A percentile compares a stretch with the other conserved stretches of the same genome.
phyloP scores from a whole-genome alignment of 495 filamentous ascomycete genomes.

The Rhypophila decipiens region DNA sequence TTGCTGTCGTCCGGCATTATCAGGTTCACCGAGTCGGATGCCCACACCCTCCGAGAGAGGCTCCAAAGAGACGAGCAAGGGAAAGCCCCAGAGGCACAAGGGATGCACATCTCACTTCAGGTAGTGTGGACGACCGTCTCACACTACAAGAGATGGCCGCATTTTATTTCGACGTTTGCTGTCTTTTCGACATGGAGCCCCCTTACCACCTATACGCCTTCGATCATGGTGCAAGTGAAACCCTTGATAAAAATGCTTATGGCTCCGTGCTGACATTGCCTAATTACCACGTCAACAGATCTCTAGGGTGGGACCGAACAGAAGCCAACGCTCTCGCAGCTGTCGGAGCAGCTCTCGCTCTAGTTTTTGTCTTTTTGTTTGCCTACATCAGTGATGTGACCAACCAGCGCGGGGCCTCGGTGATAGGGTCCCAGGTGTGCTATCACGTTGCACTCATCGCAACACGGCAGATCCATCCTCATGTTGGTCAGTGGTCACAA shows the following conservation, averaged over 20 bases:
- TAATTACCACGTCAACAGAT: conserved; percentile 3
- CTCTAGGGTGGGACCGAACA: conserved; percentile 34
- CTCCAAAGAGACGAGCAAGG: conserved; percentile 10
- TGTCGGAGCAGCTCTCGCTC: conserved; percentile 38
- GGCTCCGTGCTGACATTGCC: background rate
- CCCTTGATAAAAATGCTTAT: too few relatives aligned
- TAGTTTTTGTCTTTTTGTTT: conserved; percentile 30
- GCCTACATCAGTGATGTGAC: conserved; percentile 37
- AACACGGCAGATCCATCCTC: conserved; percentile 24
- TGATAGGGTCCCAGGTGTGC: conserved; percentile 38
- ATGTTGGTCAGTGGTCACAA: conserved; percentile 18
- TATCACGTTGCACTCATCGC: conserved; percentile 37
- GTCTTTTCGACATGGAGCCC: conserved; percentile 42
- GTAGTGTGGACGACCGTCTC: conserved; percentile 39
- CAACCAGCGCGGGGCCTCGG: conserved; percentile 38
- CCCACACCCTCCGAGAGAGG: conserved; percentile 8
- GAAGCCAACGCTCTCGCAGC: conserved; percentile 41
- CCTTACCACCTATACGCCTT: conserved; percentile 28
- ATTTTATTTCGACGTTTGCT: conserved; percentile 34
- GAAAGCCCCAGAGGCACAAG: background rate
- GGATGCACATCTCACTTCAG: conserved; percentile 29
- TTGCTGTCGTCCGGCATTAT: conserved; percentile 27
- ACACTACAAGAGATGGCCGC: conserved; percentile 38
- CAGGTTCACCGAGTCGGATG: conserved; percentile 12
- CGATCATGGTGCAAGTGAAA: conserved; percentile 24